Base-by-base conservation (phyloP, 176 grass and related monocot species). In the Metroxylon sagu region DNA sequence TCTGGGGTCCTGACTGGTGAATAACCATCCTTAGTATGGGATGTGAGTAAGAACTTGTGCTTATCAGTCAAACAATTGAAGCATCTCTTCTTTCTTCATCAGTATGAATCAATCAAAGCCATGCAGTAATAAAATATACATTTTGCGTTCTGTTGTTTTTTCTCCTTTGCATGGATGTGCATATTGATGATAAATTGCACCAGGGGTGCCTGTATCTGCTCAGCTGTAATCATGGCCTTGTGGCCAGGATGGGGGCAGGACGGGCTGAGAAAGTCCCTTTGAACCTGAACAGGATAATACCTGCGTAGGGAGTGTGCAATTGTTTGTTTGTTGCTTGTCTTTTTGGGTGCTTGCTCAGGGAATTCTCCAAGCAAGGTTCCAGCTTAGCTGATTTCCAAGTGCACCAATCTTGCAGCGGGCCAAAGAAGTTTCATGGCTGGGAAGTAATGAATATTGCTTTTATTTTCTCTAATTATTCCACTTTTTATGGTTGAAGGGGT, bases 221-320 rank as follows among this genome's bases (percentile, higher is more conserved):
- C 80, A 59, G 80, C 78, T 76, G 61, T 73, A 50, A 82, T 68
- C 77, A 7, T 73, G 59, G 73, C 71, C 29, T 5, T 26, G 29
- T 29, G 19, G 73, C 70, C 66, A 54, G 61, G 71, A 81, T 82
- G 66, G 62, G 56, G 76, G 76, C 55, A 73, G 74, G 64, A 79
- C 76, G 63, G 92, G 92, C 84, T 91, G 87, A 97, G 92, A 97
- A 97, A 97, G 87, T 91, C 87, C 92, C 92, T 97, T 91, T 79
- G 92, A 97, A 97, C 92, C 92, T 91, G 87, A 85, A 80, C 87
- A 97, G 92, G 87, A 85, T 88, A 91, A 97, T 97, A 77, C 92
- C 87, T 91, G 92, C 92, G 87, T 74, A 91, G 84, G 92, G 92
- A 97, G 92, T 66, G 92, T 97, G 92, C 92, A 82, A 53, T 85